Base-by-base conservation (phyloP, 2,329 filamentous ascomycete genomes). In the Teratosphaeria gauchensis region DNA sequence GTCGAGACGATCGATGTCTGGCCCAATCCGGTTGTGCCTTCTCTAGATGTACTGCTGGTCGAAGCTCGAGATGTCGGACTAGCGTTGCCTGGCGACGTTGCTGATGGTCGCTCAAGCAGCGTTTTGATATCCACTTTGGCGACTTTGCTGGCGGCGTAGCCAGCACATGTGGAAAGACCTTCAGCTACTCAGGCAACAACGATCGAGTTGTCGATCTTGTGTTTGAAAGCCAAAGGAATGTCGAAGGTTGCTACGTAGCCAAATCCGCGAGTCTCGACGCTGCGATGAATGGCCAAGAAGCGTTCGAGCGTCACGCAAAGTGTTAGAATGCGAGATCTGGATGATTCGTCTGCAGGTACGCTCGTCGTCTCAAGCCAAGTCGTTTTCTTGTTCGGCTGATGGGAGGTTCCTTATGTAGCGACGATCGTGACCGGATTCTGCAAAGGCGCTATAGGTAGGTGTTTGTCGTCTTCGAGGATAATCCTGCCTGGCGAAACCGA, bases 41-140 rank as follows among this genome's bases (percentile, higher is more conserved):
- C 64, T 57, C 61, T 56, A 24, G 62, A 61, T 62, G 59, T 62
- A 60, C 65, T 69, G 58, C 61, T 66, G 32, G 57, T 65, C 30
- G 69, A 66, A 51, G 64, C 62, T 53, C 63, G 63, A 31, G 70
- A 72, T 51, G 67, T 69, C 35, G 72, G 72, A 68, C 76, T 79
- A 61, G 72, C 74, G 67, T 77, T 76, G 62, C 74, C 76, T 55
- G 74, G 74, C 57, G 77, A 80, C 74, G 86, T 85, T 82, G 88
- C 86, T 76, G 87, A 86, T 72, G 84, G 78, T 72, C 81, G 82
- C 82, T 92, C 89, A 76, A 96, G 83, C 66, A 96, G 84, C 66
- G 88, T 86, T 76, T 89, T 85, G 88, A 96, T 95, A 92, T 96
- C 91, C 91, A 96, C 87, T 83, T 81, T 92, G 84, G 80, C 84